Evolutionary conservation across 2,329 filamentous ascomycete genomes (phyloP), one percentile per base, ranked within the genome.

Genomic region (Thermoascus crustaceus): DNA sequence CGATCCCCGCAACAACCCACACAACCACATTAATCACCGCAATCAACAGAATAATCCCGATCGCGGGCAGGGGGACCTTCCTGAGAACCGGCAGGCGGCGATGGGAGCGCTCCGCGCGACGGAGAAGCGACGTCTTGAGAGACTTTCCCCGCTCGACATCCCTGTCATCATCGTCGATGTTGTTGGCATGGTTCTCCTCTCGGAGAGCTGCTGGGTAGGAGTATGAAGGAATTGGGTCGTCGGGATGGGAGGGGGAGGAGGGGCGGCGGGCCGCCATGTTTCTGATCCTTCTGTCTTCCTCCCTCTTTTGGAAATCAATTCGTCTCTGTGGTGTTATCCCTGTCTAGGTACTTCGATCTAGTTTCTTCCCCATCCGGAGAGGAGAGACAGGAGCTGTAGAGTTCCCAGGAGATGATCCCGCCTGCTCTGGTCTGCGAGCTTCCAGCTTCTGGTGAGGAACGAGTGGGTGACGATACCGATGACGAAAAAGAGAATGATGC

Each of bases 1-100:
- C 69, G 42, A 78, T 67, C 7, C 68, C 75, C 7, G 71, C 70
- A 14, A 67, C 71, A 32, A 70, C 63, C 76, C 76, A 80, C 6
- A 75, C 72, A 2, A 75, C 34, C 3, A 72, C 48, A 52, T 80
- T 80, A 34, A 76, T 54, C 3, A 67, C 32, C 1, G 71, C 62
- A 25, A 80, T 56, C 1, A 72, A 55, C 2, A 68, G 30, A 18
- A 80, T 76, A 19, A 79, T 76, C 1, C 68, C 70, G 24, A 80
- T 61, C 0, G 72, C 75, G 1, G 67, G 57, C 4, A 77, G 67
- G 1, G 76, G 76, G 3, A 80, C 63, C 38, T 66, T 72, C 20
- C 68, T 63, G 8, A 80, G 53, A 6, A 71, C 72, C 0, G 76
- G 76, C 16, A 75, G 60, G 4, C 66, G 64, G 31, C 62, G 51